Evolutionary conservation across 768 basidiomycete species (phyloP), one percentile per base, ranked within the genome.

Genomic region (Neoboletus subvelutipes): DNA sequence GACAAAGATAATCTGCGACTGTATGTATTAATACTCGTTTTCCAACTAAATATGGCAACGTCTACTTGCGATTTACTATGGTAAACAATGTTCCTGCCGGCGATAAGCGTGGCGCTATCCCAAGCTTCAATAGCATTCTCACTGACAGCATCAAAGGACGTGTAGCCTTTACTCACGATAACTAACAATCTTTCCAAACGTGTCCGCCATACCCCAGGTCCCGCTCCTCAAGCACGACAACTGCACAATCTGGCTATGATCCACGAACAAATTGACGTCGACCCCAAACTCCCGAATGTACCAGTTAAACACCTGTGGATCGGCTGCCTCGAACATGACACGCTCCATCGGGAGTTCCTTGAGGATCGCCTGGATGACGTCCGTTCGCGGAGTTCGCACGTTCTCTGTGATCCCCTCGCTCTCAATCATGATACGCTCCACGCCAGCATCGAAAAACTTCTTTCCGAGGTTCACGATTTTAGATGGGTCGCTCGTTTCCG

Each of bases 401-500:
- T 79, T 79, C 62, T 79, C 78, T 1, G 77, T 78, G 60, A 79
- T 78, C 13, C 77, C 76, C 55, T 77, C 78, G 54, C 75, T 76
- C 60, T 80, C 77, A 47, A 78, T 80, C 77, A 77, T 76, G 45
- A 78, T 73, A 68, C 77, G 76, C 67, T 79, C 60, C 11, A 77
- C 75, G 6, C 76, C 76, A 1, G 75, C 75, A n/a, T 79, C 68
- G 6, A 79, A 52, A 52, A 79, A 75, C 7, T 61, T 68, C 15
- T 74, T 74, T 22, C 74, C 76, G 20, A 76, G 67, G 58, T 76
- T 73, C 42, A 79, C 73, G 24, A 78, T 45, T 20, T 42, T 61
- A 7, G 59, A 61, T 18, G 58, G 51, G 52, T 57, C 51, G 28
- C 54, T 62, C 24, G 73, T 77, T 1, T 77, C 76, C 9, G 72